Evolutionary conservation across 306 rosid genomes (phyloP).

Genomic region (Sesbania bispinosa): DNA sequence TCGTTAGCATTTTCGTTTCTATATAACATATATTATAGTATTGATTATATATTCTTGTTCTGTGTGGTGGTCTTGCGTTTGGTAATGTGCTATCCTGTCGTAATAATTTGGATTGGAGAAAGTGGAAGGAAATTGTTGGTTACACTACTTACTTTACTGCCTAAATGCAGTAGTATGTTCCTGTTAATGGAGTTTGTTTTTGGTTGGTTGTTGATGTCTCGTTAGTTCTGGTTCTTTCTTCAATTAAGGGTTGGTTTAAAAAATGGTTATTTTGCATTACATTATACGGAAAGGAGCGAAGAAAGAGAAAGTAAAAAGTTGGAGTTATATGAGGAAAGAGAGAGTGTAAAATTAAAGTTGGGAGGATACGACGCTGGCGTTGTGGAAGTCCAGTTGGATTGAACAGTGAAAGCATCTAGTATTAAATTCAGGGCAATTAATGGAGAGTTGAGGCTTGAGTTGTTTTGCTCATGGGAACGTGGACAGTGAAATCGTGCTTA

Average conservation of each 20-base stretch:
- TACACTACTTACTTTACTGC: not conserved
- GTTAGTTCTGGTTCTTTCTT: not conserved
- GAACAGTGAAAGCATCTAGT: not conserved
- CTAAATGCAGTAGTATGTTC: no score
- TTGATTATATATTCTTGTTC: no score
- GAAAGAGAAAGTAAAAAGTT: not conserved
- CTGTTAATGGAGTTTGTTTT: no score
- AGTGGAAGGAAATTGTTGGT: slow-evolving; percentile 10
- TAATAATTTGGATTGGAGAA: not conserved
- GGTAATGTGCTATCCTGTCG: not conserved
- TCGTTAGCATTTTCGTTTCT: no score
- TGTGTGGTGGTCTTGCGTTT: not conserved
- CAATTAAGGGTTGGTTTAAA: not conserved
- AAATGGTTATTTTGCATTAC: not conserved
- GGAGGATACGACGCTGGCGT: not conserved
- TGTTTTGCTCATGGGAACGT: not conserved
- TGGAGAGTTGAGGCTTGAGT: not conserved
- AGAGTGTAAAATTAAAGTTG: not conserved
- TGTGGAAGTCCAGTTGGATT: slow-evolving; percentile 18
- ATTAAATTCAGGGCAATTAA: not conserved
- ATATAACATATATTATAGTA: no score
- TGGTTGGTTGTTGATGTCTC: not conserved
- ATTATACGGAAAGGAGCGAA: no score
- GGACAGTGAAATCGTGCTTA: slow-evolving; percentile 12
- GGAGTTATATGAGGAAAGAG: not conserved